Percentiles rank a stretch among this genome's conserved stretches.
phyloP scores from a whole-genome alignment of 306 rosid genomes.

The Castanea sativa region DNA sequence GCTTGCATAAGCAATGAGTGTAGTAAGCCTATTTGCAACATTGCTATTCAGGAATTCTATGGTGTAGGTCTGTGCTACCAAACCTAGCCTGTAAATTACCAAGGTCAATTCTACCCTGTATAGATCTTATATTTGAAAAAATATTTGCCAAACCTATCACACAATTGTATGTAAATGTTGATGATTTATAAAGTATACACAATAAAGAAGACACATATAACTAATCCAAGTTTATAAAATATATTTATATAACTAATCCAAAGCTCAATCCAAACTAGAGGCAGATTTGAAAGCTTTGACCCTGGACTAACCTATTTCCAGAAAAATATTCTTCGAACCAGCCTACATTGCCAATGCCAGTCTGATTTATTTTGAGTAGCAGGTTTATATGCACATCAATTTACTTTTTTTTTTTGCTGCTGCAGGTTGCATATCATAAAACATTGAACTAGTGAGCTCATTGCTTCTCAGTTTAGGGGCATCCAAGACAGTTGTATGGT shows the following conservation, averaged over 20 bases:
- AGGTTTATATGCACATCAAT: not conserved
- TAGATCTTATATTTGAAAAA: not conserved
- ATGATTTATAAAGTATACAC: not conserved
- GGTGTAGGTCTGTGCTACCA: not conserved
- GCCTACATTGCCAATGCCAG: not conserved
- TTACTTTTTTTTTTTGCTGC: not conserved
- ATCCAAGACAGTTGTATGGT: not conserved
- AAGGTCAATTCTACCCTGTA: not conserved
- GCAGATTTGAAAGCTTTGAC: not conserved
- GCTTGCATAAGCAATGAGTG: not conserved
- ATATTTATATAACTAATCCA: not conserved
- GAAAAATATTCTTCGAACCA: not conserved
- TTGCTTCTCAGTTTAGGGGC: not conserved
- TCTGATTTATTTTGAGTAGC: not conserved
- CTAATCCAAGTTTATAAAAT: not conserved
- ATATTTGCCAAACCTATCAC: not conserved
- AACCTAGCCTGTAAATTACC: not conserved
- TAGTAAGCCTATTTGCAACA: not conserved
- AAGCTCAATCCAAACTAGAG: not conserved
- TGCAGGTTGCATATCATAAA: constrained; percentile 95
- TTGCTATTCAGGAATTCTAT: not conserved
- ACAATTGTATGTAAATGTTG: not conserved
- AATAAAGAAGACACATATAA: not conserved
- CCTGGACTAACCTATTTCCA: not conserved
- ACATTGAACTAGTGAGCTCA: constrained; percentile 53